These are phyloP conservation scores for Globisporangium apiculatum DNA, from an alignment of 352 stramenopile species.

Conservation along the genomic window DNA sequence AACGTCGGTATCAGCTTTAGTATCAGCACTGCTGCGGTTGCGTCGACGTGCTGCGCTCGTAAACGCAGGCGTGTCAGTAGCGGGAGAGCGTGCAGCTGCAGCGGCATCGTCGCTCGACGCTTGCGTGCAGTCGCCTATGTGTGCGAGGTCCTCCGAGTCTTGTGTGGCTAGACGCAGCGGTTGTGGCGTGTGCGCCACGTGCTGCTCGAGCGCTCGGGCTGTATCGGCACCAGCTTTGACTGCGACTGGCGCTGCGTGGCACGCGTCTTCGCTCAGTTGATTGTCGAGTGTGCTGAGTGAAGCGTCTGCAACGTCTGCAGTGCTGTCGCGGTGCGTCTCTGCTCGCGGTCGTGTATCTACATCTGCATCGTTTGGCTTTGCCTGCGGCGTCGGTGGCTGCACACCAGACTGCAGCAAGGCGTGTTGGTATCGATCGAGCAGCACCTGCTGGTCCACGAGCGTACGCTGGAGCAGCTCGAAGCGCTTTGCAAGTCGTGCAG, in stretches of 20 bases:
- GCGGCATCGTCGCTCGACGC: background rate
- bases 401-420: constrained; percentile 18
- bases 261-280: no score
- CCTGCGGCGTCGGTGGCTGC: background rate
- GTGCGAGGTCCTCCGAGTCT: background rate
- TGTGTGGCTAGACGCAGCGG: background rate
- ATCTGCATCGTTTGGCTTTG: background rate
- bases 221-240: no score
- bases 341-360: background rate
- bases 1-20: background rate
- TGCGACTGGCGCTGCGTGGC: no score
- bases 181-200: background rate
- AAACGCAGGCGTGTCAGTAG: no score
- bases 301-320: no score
- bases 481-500: constrained; percentile 29
- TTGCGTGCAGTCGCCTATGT: background rate
- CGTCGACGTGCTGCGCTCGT: background rate
- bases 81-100: background rate
- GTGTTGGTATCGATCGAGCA: constrained; percentile 63
- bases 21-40: background rate
- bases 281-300: no score
- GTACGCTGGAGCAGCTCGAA: constrained; percentile 62
- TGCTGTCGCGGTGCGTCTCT: no score
- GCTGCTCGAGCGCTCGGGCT: no score
- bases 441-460: constrained; percentile 56